Evolutionary conservation across 108 stramenopile species (phyloP).

Genomic region (Discostella pseudostelligera): DNA sequence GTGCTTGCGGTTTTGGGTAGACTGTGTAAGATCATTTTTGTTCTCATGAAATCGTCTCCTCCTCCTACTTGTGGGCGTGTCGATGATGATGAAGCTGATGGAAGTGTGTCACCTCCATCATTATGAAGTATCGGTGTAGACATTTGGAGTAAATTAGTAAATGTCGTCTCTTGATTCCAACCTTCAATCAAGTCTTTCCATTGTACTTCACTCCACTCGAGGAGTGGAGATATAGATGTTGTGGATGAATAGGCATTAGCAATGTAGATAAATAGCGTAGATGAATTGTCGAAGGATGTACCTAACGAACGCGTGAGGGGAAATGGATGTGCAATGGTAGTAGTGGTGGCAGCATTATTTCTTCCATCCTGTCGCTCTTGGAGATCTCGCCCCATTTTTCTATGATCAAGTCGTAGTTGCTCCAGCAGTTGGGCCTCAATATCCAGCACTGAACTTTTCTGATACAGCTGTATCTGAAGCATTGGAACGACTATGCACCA

Average conservation of each 20-base stretch:
- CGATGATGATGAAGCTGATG: neutral
- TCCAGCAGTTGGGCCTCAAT: too few relatives aligned
- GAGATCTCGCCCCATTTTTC: too few relatives aligned
- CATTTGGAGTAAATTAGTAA: slow-evolving; percentile 10
- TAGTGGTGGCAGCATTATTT: too few relatives aligned
- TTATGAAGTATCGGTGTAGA: neutral
- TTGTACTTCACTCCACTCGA: slow-evolving; percentile 27
- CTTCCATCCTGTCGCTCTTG: too few relatives aligned
- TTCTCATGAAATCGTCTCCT: neutral
- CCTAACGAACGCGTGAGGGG: slow-evolving; percentile 30
- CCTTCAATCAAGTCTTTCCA: slow-evolving; percentile 23
- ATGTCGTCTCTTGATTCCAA: slow-evolving; percentile 23
- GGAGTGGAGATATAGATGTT: slow-evolving; percentile 10
- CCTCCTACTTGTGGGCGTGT: neutral
- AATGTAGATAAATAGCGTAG: slow-evolving; percentile 14
- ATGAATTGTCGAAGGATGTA: slow-evolving; percentile 11
- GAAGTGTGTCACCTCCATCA: neutral
- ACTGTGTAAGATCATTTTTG: slow-evolving; percentile 30
- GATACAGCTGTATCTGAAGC: slow-evolving; percentile 2
- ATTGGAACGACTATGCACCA: slow-evolving; percentile 22
- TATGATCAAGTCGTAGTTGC: neutral
- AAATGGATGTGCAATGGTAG: slow-evolving; percentile 3
- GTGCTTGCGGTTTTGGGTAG: slow-evolving; percentile 38
- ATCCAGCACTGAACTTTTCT: neutral
- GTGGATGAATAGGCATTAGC: neutral